A percentile compares a stretch with the other conserved stretches of the same genome.
These are phyloP conservation scores for Lasiodiplodia gonubiensis DNA, from an alignment of 2,329 filamentous ascomycete species.

Conservation along the genomic window DNA sequence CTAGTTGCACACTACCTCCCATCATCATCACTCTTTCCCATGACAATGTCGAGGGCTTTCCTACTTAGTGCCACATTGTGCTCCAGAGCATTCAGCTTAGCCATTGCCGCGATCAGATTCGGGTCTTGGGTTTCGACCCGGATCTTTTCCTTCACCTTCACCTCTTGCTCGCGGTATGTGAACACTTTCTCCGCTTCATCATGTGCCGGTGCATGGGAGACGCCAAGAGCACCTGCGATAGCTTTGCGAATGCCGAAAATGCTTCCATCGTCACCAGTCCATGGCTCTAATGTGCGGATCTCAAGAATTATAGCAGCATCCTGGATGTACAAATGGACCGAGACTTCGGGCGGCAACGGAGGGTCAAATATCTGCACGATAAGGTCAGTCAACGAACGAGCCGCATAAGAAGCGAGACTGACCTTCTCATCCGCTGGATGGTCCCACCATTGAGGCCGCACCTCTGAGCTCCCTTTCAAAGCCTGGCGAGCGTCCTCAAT, in stretches of 20 bases:
- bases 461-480: conserved; percentile 61
- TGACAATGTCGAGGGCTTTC: conserved; percentile 75
- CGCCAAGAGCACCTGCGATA: conserved; percentile 56
- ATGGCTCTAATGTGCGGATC: conserved; percentile 71
- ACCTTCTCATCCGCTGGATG: conserved; percentile 63
- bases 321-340: conserved; percentile 68
- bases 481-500: conserved; percentile 65
- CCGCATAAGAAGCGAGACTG: conserved; percentile 35
- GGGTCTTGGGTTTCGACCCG: conserved; percentile 89
- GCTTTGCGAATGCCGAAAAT: conserved; percentile 63
- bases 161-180: conserved; percentile 70
- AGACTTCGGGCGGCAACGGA: conserved; percentile 69
- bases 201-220: conserved; percentile 48
- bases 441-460: conserved; percentile 62
- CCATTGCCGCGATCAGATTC: conserved; percentile 78
- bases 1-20: neutral
- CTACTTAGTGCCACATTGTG: conserved; percentile 73
- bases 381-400: neutral
- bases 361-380: conserved; percentile 62
- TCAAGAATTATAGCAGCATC: conserved; percentile 64
- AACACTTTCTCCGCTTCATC: conserved; percentile 79
- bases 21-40: conserved; percentile 57
- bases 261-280: conserved; percentile 39
- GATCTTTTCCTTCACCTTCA: conserved; percentile 88
- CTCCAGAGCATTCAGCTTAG: conserved; percentile 80